Conservation (phyloP, 2,329 filamentous ascomycete genomes). For the Alternaria sp. region DNA sequence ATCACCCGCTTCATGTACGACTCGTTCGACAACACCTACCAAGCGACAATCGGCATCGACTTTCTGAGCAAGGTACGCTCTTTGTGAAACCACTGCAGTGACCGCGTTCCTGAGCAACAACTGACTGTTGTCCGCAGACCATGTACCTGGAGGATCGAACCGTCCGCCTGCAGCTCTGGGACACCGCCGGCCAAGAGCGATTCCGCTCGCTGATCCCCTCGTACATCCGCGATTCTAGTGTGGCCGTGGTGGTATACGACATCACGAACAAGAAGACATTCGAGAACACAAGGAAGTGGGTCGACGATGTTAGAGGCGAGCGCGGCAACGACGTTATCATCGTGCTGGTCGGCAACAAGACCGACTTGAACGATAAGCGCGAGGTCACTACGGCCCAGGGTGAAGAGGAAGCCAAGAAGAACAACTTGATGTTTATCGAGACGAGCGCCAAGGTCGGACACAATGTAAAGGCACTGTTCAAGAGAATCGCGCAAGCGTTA, state of each 20-base stretch:
- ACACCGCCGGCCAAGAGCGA: constrained; percentile 96
- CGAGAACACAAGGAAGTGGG: constrained; percentile 99
- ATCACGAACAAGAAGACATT: constrained; percentile 98
- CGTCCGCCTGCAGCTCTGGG: constrained; percentile 96
- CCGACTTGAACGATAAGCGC: constrained; percentile 96
- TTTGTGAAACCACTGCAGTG: background rate
- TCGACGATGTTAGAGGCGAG: constrained; percentile 96
- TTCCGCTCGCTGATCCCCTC: constrained; percentile 97
- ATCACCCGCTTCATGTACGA: constrained; percentile 99
- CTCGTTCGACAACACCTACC: constrained; percentile 99
- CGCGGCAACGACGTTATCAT: constrained; percentile 99
- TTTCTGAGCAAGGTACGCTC: constrained; percentile 88
- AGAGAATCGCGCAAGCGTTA: constrained; percentile 96
- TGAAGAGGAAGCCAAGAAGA: constrained; percentile 97
- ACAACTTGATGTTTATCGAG: constrained; percentile 98
- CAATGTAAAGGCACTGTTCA: constrained; percentile 97
- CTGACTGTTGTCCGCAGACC: constrained; percentile 65
- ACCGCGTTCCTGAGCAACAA: background rate
- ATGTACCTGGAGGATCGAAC: constrained; percentile 99
- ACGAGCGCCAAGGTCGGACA: constrained; percentile 97
- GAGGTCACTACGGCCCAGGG: constrained; percentile 96
- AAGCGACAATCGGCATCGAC: constrained; percentile 98
- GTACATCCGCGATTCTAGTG: constrained; percentile 97
- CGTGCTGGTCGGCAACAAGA: constrained; percentile 98
- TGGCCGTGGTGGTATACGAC: constrained; percentile 98